These are phyloP conservation scores for Atalantia buxifolia DNA, from an alignment of 345 rosid genomes.

Conservation along the genomic window DNA sequence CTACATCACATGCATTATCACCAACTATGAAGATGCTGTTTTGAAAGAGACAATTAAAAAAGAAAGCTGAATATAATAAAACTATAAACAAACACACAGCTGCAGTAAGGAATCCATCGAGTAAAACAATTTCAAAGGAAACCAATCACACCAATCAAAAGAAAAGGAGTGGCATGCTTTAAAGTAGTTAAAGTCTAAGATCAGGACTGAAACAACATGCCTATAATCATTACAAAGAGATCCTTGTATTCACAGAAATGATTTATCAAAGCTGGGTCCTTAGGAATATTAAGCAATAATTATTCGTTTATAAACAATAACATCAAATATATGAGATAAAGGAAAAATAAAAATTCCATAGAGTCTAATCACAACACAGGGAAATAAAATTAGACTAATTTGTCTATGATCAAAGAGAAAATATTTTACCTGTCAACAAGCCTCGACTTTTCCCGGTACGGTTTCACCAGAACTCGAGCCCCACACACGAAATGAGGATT, in stretches of 20 bases:
- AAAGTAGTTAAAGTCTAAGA: slow-evolving; percentile 15
- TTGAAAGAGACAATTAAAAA: neutral
- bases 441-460: slow-evolving; percentile 85
- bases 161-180: neutral
- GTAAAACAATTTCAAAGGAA: neutral
- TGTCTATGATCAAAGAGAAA: neutral
- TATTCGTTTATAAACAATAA: neutral
- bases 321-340: neutral
- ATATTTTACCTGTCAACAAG: slow-evolving; percentile 52
- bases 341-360: neutral
- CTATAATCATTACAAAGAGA: slow-evolving; percentile 11
- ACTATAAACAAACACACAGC: neutral
- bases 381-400: neutral
- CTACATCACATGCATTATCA: slow-evolving; percentile 11
- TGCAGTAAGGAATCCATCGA: neutral
- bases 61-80: neutral
- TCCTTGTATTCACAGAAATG: slow-evolving; percentile 5
- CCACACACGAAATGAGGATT: slow-evolving; percentile 92
- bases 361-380: neutral
- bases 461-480: slow-evolving; percentile 98
- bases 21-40: slow-evolving; percentile 12
- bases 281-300: neutral
- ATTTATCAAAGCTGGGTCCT: neutral
- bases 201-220: slow-evolving; percentile 10
- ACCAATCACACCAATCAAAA: neutral